Evolutionary conservation across 345 rosid species (phyloP).

Genomic region (Schrenkiella parvula): DNA sequence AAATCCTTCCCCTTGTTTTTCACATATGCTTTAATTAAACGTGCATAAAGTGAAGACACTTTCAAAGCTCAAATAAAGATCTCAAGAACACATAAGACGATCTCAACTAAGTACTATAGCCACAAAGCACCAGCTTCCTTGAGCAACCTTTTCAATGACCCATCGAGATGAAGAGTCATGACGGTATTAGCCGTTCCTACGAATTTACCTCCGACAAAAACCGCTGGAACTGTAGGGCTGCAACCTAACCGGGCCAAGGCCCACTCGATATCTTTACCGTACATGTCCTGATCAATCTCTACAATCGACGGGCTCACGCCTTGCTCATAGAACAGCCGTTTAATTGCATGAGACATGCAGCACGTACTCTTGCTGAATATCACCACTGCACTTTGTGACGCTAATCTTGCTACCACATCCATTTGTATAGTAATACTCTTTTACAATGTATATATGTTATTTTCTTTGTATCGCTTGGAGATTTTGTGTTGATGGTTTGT

Average conservation of each 20-base stretch:
- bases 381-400: slow-evolving; percentile 89
- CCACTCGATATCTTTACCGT: slow-evolving; percentile 75
- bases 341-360: slow-evolving; percentile 89
- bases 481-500: slow-evolving; percentile 18
- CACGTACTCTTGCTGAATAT: slow-evolving; percentile 93
- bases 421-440: slow-evolving; percentile 33
- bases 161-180: slow-evolving; percentile 88
- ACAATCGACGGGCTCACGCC: slow-evolving; percentile 77
- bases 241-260: slow-evolving; percentile 72
- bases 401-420: slow-evolving; percentile 72
- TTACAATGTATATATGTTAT: no score
- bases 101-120: slow-evolving; percentile 47
- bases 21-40: slow-evolving; percentile 25
- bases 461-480: not conserved
- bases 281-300: slow-evolving; percentile 71
- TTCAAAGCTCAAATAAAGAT: not conserved
- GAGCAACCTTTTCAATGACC: slow-evolving; percentile 75
- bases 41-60: slow-evolving; percentile 32
- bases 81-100: not conserved
- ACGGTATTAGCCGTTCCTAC: slow-evolving; percentile 76
- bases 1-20: no score
- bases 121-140: slow-evolving; percentile 89
- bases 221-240: slow-evolving; percentile 72
- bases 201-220: slow-evolving; percentile 82
- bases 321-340: slow-evolving; percentile 82